Evolutionary conservation across 2,329 filamentous ascomycete species (phyloP).

Genomic region (Talaromyces islandicus): DNA sequence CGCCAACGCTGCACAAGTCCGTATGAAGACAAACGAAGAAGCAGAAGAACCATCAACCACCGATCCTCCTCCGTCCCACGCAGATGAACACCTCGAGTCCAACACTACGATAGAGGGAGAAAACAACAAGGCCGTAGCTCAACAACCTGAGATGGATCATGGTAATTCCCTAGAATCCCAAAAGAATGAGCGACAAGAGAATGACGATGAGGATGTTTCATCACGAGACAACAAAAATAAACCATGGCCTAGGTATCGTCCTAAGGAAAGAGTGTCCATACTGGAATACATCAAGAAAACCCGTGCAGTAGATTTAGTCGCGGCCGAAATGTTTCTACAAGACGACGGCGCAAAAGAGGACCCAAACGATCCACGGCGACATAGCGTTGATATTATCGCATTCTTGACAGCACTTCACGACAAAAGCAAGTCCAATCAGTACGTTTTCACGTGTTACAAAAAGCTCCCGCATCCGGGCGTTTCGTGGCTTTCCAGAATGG

Average conservation of each 20-base stretch:
- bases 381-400: slow-evolving; percentile 15
- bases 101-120: not conserved
- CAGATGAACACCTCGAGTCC: not conserved
- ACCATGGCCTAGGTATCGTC: not conserved
- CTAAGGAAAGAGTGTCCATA: not conserved
- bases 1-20: not conserved
- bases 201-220: no score
- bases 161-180: not conserved
- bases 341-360: not conserved
- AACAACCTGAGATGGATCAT: not conserved
- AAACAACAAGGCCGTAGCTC: not conserved
- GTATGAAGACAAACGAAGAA: not conserved
- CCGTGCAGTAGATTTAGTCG: not conserved
- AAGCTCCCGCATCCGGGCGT: slow-evolving; percentile 49
- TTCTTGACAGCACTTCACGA: slow-evolving; percentile 39
- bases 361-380: not conserved
- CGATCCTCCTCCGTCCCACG: not conserved
- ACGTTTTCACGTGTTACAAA: slow-evolving; percentile 50
- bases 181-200: not conserved
- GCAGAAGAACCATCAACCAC: not conserved
- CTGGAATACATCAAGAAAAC: not conserved
- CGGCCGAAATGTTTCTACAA: not conserved
- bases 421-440: slow-evolving; percentile 40
- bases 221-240: no score
- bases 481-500: slow-evolving; percentile 40